Conservation (phyloP, 2,329 filamentous ascomycete species). For the Mycocentrospora acerina region DNA sequence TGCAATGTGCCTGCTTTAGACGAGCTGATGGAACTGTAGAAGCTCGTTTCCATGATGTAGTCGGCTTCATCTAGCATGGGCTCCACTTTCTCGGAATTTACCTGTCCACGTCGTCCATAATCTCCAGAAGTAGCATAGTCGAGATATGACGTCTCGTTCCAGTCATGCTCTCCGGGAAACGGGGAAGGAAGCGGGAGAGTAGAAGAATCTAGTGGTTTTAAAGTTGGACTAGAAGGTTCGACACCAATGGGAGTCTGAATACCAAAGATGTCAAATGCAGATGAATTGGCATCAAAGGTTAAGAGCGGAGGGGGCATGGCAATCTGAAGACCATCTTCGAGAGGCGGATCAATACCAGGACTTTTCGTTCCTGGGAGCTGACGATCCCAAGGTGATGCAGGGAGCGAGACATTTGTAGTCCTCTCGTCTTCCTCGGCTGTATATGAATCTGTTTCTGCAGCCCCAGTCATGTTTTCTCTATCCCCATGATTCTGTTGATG, state of each 20-base stretch:
- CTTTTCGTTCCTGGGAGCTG: neutral
- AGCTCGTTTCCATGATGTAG: conserved; percentile 34
- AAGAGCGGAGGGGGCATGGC: conserved; percentile 39
- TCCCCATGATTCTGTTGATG: too few relatives aligned
- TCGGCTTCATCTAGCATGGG: conserved; percentile 17
- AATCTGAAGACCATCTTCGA: conserved; percentile 1
- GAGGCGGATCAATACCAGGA: neutral
- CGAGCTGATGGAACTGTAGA: conserved; percentile 37
- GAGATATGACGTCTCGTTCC: conserved; percentile 27
- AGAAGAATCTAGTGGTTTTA: conserved; percentile 37
- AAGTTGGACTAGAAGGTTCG: conserved; percentile 37
- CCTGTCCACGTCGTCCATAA: too few relatives aligned
- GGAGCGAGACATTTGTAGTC: conserved; percentile 4
- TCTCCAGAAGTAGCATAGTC: conserved; percentile 15
- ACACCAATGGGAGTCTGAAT: conserved; percentile 34
- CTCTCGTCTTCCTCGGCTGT: conserved; percentile 3
- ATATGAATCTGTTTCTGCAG: too few relatives aligned
- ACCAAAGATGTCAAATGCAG: conserved; percentile 9
- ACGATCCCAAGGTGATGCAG: too few relatives aligned
- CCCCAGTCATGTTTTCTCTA: too few relatives aligned
- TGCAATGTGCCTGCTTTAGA: conserved; percentile 23
- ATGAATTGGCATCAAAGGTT: conserved; percentile 22
- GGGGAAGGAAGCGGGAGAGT: conserved; percentile 43
- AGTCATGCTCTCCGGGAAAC: conserved; percentile 35
- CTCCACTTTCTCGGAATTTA: conserved; percentile 3